Evolutionary conservation across 2,329 filamentous ascomycete genomes (phyloP).

Genomic region (Albifimbria verrucaria): DNA sequence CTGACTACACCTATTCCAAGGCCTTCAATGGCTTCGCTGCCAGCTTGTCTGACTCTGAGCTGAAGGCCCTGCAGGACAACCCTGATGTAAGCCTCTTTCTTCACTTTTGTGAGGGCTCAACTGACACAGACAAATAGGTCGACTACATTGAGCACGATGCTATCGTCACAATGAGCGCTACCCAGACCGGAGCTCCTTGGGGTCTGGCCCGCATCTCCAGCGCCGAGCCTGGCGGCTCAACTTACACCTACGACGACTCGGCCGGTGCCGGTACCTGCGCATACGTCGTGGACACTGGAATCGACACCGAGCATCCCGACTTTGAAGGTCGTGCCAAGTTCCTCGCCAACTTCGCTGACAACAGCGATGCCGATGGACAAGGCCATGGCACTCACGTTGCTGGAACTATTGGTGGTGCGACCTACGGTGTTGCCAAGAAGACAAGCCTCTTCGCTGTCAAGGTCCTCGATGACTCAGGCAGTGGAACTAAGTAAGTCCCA

Average conservation of each 20-base stretch:
- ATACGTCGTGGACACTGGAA: slow-evolving; percentile 47
- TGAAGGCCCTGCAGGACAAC: slow-evolving; percentile 21
- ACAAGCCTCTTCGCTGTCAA: slow-evolving; percentile 41
- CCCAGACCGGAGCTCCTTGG: slow-evolving; percentile 36
- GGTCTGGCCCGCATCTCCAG: slow-evolving; percentile 36
- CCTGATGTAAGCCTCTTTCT: slow-evolving; percentile 19
- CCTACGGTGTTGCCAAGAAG: slow-evolving; percentile 40
- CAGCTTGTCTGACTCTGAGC: slow-evolving; percentile 19
- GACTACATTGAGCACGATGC: slow-evolving; percentile 38
- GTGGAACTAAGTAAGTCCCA: slow-evolving; percentile 21
- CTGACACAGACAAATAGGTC: slow-evolving; percentile 19
- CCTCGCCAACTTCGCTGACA: slow-evolving; percentile 23
- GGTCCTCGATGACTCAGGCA: slow-evolving; percentile 35
- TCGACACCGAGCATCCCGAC: slow-evolving; percentile 31
- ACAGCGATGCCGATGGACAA: slow-evolving; percentile 23
- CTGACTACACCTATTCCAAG: slow-evolving; percentile 21
- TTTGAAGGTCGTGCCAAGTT: slow-evolving; percentile 32
- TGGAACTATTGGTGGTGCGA: slow-evolving; percentile 28
- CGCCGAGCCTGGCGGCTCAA: slow-evolving; percentile 20
- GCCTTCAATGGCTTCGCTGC: slow-evolving; percentile 24
- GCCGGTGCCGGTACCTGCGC: slow-evolving; percentile 38
- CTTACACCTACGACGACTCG: slow-evolving; percentile 36
- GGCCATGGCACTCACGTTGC: slow-evolving; percentile 41
- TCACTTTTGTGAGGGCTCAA: too few relatives aligned
- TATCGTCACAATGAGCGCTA: slow-evolving; percentile 21